phyloP scores from a whole-genome alignment of 2,329 filamentous ascomycete species.

The Phaeophleospora eucalypticola region DNA sequence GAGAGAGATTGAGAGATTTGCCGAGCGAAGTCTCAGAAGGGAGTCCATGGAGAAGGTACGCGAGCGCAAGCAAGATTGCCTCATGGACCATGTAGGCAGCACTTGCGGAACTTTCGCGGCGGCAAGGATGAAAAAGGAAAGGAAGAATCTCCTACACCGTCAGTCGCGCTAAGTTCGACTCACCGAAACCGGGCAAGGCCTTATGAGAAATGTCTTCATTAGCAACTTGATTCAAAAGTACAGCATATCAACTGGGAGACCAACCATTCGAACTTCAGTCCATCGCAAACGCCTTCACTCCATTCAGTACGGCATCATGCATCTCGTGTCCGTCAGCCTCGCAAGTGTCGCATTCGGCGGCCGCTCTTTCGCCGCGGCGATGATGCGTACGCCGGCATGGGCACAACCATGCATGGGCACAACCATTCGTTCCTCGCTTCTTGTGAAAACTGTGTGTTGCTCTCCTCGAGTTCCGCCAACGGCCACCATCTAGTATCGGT shows the following conservation, averaged over 20 bases:
- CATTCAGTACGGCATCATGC: not conserved
- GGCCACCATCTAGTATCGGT: conserved; percentile 58
- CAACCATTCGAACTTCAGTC: not conserved
- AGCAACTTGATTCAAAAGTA: not conserved
- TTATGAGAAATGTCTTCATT: not conserved
- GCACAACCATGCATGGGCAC: too few species aligned
- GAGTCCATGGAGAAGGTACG: too few species aligned
- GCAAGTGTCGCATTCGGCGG: not conserved
- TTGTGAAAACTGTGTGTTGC: not conserved
- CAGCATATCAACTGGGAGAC: not conserved
- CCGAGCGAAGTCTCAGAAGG: too few species aligned
- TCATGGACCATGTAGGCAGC: too few species aligned
- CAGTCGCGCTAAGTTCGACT: too few species aligned
- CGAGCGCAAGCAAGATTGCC: too few species aligned
- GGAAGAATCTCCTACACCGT: too few species aligned
- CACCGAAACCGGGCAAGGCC: too few species aligned
- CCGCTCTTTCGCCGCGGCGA: not conserved
- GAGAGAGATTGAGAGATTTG: too few species aligned
- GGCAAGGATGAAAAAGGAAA: too few species aligned
- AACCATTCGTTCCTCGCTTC: not conserved
- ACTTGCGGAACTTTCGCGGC: too few species aligned
- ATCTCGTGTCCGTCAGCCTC: not conserved
- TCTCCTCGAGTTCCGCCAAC: not conserved
- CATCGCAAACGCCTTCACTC: not conserved
- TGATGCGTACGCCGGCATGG: not conserved